Conservation (phyloP, 2,329 filamentous ascomycete genomes). For the Verticillium longisporum region DNA sequence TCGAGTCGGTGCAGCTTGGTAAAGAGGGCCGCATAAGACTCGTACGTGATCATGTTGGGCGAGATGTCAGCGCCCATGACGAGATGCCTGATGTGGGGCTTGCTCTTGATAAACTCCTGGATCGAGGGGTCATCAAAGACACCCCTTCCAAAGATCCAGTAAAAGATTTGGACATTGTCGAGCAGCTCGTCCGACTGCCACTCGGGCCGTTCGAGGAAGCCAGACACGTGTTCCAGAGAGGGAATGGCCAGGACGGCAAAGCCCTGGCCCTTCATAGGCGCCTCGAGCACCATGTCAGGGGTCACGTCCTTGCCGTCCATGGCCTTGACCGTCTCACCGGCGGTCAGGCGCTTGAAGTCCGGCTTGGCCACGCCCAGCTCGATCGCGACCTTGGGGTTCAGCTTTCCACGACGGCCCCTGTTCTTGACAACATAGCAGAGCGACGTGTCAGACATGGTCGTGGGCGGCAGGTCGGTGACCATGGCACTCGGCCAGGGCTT, state of each 20-base stretch:
- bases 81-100: conserved; percentile 60
- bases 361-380: conserved; percentile 53
- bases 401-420: conserved; percentile 72
- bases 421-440: conserved; percentile 83
- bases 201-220: conserved; percentile 64
- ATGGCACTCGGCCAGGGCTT: conserved; percentile 74
- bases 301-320: conserved; percentile 64
- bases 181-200: conserved; percentile 62
- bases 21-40: conserved; percentile 58
- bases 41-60: conserved; percentile 67
- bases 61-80: conserved; percentile 69
- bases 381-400: conserved; percentile 59
- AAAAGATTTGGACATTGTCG: conserved; percentile 57
- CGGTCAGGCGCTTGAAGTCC: conserved; percentile 54
- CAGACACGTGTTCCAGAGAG: conserved; percentile 59
- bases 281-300: conserved; percentile 78
- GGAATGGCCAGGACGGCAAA: conserved; percentile 78
- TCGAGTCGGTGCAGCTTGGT: conserved; percentile 69
- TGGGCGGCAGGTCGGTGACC: conserved; percentile 59
- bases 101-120: conserved; percentile 60
- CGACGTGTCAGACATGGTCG: conserved; percentile 57
- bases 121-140: conserved; percentile 58
- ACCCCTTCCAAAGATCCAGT: conserved; percentile 75
- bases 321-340: conserved; percentile 56
- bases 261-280: conserved; percentile 60